Evolutionary conservation across 257 asterid genomes (phyloP), one percentile per base, ranked within the genome.

Genomic region (Capsicum baccatum): DNA sequence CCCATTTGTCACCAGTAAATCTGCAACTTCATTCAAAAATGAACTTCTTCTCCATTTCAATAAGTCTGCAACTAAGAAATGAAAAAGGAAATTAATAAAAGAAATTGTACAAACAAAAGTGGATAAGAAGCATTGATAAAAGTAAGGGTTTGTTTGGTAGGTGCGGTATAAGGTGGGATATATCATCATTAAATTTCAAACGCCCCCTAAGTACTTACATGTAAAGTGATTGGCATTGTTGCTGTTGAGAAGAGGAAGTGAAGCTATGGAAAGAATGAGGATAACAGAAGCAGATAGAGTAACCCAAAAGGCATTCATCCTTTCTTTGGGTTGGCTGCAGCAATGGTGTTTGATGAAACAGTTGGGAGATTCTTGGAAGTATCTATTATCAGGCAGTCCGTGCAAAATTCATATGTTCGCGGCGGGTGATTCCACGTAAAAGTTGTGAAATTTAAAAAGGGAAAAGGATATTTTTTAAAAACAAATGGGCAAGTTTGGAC

Each of bases 1-100:
- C 85, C 93, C 98, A 85, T 95, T 94, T 0, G 78, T 85, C 85
- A 95, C 92, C 88, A 95, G 47, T 87, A 94, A 90, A 86, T 94
- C 98, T 69, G 97, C 97, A 67, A 63, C 84, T 83, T 84, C 73
- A 19, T 58, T 26, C 55, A 7, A 14, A 68, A 35, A 14, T 67
- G 76, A 37, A 14, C 63, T 63, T 21, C 88, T 79, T 79, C 85
- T 48, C 89, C 88, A 76, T 9, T 85, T 78, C 84, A 50, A 82
- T 79, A 84, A 37, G 50, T 85, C 92, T 89, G 89, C 80, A 85
- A 58, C 58, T 69, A 67, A 47, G 47, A 79, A 12, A 84, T 13
- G 57, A 59, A 52, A 3, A 6, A 44, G 8, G 48, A 37, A 39
- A 73, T 48, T 73, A 74, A 3, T 50, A 1, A 4, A 52, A 5